Evolutionary conservation across 352 stramenopile species (phyloP).

Genomic region (Pythium insidiosum): DNA sequence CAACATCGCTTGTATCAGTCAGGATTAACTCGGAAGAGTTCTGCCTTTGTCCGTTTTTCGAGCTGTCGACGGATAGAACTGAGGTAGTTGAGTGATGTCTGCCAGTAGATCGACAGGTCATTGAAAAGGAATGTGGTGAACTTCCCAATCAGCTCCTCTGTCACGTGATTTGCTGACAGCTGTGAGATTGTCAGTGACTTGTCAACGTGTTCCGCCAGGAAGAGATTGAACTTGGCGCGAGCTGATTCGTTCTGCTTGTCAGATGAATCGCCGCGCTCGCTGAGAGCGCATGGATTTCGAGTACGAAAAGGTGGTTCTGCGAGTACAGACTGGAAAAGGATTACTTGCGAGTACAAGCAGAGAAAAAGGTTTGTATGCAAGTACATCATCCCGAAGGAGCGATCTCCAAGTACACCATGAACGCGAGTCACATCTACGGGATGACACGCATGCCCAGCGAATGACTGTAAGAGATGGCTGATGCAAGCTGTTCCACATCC

Average conservation of each 20-base stretch:
- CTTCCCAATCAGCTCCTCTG: not conserved
- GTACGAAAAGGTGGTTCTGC: no score
- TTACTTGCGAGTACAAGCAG: no score
- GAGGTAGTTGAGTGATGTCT: constrained; percentile 5
- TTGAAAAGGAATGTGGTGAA: not conserved
- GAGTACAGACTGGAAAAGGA: no score
- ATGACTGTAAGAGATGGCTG: no score
- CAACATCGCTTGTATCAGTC: constrained; percentile 1
- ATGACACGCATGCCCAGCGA: no score
- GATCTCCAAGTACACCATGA: no score
- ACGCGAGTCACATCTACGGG: no score
- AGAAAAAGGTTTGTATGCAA: no score
- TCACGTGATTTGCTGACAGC: not conserved
- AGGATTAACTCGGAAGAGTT: not conserved
- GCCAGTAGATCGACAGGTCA: not conserved
- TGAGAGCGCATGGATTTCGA: no score
- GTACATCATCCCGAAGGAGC: no score
- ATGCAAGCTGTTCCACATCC: no score
- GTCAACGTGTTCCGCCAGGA: not conserved
- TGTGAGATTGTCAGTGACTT: not conserved
- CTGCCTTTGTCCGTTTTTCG: not conserved
- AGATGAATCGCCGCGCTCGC: not conserved
- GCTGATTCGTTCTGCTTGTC: not conserved
- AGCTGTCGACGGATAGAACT: constrained; percentile 1
- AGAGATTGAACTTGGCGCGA: not conserved